Evolutionary conservation across 495 filamentous ascomycete species (phyloP), one percentile per base, ranked within the genome.

Genomic region (Aspergillus coremiiformis): DNA sequence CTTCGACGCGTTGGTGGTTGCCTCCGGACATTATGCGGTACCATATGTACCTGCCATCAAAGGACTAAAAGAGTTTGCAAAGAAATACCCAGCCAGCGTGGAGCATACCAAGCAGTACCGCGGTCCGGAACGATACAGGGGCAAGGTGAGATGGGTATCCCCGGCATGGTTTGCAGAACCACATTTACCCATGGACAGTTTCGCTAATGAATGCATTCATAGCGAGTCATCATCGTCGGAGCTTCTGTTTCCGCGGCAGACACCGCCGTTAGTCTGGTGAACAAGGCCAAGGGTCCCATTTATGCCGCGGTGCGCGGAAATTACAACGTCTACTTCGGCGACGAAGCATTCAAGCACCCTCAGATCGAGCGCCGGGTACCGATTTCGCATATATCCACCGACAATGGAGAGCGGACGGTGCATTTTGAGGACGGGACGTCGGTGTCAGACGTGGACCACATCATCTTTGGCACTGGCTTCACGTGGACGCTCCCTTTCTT

Each of bases 1-100:
- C 4, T 75, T 73, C 62, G 89, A 95, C 67, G 90, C 86, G 0
- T 76, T 95, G 1, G 79, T 92, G 0, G 80, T 94, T 6, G 89
- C 87, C 1, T 86, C 78, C 29, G 90, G 90, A 0, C 89, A 95
- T 61, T 93, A 89, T 63, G 74, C 77, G 1, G 79, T 86, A 9
- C 84, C 85, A 0, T 84, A 76, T 62, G 76, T 95, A 10, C 90
- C 90, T 0, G 63, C 71, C 0, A 80, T 87, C 30, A 54, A 61
- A 0, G 72, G 72, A 0, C 33, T 75, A 54, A 61, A 66, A 19
- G 69, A 73, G 32, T 71, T 67, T 22, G 54, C 66, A 0, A 48
- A 55, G 12, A 51, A 53, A 20, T 67, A 70, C 47, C 70, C 72
- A 1, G 64, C 61, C 0, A 61, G 64, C 20, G 62, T 75, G 9